phyloP scores from a whole-genome alignment of 1,139 yeast genomes.

The Lodderomyces parapsilosis region DNA sequence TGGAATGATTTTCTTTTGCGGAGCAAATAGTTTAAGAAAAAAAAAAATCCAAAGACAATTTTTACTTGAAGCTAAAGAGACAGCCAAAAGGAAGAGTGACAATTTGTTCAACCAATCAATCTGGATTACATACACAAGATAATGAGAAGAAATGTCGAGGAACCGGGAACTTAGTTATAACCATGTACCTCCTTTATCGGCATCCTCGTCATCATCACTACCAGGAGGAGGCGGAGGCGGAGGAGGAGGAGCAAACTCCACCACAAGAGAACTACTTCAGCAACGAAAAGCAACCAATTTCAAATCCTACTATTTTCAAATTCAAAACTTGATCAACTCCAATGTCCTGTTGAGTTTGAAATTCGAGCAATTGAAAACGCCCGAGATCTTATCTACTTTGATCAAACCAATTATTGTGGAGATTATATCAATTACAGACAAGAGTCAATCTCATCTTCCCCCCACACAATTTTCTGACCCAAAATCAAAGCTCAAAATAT shows the following conservation, averaged over 20 bases:
- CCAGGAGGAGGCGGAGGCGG: too few relatives aligned
- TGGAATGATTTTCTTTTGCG: too few relatives aligned
- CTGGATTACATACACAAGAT: neutral
- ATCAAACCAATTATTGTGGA: conserved; percentile 48
- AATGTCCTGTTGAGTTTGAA: conserved; percentile 49
- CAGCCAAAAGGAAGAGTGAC: too few relatives aligned
- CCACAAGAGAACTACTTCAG: neutral
- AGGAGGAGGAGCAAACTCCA: neutral
- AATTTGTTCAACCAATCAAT: neutral
- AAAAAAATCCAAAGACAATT: too few relatives aligned
- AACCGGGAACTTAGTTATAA: conserved; percentile 1
- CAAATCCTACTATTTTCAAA: conserved; percentile 37
- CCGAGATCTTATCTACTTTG: conserved; percentile 50
- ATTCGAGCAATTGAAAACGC: conserved; percentile 56
- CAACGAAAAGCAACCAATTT: conserved; percentile 22
- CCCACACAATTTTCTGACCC: conserved; percentile 7
- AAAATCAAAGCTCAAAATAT: conserved; percentile 15
- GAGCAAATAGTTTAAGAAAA: too few relatives aligned
- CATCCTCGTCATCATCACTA: neutral
- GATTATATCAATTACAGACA: conserved; percentile 17
- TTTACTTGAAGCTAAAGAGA: too few relatives aligned
- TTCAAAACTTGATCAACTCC: conserved; percentile 37
- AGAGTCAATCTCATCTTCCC: neutral
- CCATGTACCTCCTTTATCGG: neutral
- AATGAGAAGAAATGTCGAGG: conserved; percentile 2